Base-by-base conservation (phyloP, 768 basidiomycete genomes). In the Brasilioporus rufonigricans region DNA sequence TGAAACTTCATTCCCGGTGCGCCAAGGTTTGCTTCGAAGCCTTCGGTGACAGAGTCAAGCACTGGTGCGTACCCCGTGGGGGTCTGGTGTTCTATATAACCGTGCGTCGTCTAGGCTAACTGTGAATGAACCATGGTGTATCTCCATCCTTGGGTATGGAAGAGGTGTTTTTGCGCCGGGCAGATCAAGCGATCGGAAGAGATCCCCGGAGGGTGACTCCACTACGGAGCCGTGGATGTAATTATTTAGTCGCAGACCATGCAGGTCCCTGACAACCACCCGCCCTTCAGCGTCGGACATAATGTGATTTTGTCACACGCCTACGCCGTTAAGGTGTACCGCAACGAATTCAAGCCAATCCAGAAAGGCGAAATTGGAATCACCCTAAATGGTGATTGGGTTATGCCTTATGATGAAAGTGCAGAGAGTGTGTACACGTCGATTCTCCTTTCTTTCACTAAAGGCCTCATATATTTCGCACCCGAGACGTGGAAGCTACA, bases 81-180 rank as follows among this genome's bases (percentile, higher is more conserved):
- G 46, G 44, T 43, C 33, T 23, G 47, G 16, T 6, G 14, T 39
- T 51, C 32, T 23, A 40, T 67, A 44, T 70, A 62, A 52, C 53
- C 48, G 60, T 44, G n/a, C 36, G 52, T 40, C 36, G 24, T 46
- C 21, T 51, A 85, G 84, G 85, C 67, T 89, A 46, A 89, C 87
- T 3, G 75, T 89, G 70, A 89, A 90, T 67, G 87, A 91, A 72
- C 86, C 86, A 0, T 87, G 83, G 85, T 84, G 83, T 65, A 76
- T 85, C 48, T 79, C 87, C 47, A 76, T 87, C 61, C 73, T 86
- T 45, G 87, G 88, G n/a, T 85, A 88, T 62, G 83, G 84, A 14
- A 76, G 80, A 44, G 87, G 86, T 44, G 78, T 84, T 14, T 89
- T 89, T 58, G 87, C 85, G 3, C 87, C 86, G 41, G 86, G 87